Conservation (phyloP, 116 monocot species). For the Thalassia testudinum region DNA sequence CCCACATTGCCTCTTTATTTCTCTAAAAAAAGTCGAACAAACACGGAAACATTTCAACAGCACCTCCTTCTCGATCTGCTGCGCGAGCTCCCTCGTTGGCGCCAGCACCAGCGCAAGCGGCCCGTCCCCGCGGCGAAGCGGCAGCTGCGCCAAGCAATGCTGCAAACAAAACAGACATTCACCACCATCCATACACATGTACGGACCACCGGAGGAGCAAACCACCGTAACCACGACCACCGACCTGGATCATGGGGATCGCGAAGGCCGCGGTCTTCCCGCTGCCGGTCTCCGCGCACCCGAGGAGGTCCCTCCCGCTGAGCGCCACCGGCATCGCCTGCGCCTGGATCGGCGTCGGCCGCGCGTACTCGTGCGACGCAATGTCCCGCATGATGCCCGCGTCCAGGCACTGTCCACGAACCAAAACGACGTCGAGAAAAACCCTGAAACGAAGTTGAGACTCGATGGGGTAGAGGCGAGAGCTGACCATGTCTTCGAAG, state of each 20-base stretch:
- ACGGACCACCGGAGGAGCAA: neutral
- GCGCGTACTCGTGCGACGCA: conserved; percentile 33
- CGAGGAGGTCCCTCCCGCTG: conserved; percentile 39
- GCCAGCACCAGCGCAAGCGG: conserved; percentile 49
- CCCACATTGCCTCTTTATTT: no score
- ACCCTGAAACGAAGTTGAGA: neutral
- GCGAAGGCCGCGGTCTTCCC: conserved; percentile 60
- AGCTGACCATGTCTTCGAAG: conserved; percentile 40
- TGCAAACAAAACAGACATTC: conserved; percentile 5
- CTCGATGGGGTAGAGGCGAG: no score
- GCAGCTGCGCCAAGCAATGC: conserved; percentile 46
- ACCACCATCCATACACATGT: no score
- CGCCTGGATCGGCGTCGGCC: conserved; percentile 50
- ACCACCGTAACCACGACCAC: neutral
- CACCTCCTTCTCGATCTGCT: conserved; percentile 65
- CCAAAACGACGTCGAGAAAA: neutral
- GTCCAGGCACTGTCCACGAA: conserved; percentile 25
- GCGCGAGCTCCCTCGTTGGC: conserved; percentile 56
- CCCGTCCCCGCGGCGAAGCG: conserved; percentile 36
- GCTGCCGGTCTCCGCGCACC: conserved; percentile 54
- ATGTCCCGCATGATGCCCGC: conserved; percentile 44
- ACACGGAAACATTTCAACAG: no score
- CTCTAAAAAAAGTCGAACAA: no score
- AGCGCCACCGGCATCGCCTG: conserved; percentile 55
- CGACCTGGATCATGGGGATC: conserved; percentile 61